A percentile compares a stretch with the other conserved stretches of the same genome.
Conservation (phyloP, 2,329 filamentous ascomycete genomes). For the Penicillium sp. region DNA sequence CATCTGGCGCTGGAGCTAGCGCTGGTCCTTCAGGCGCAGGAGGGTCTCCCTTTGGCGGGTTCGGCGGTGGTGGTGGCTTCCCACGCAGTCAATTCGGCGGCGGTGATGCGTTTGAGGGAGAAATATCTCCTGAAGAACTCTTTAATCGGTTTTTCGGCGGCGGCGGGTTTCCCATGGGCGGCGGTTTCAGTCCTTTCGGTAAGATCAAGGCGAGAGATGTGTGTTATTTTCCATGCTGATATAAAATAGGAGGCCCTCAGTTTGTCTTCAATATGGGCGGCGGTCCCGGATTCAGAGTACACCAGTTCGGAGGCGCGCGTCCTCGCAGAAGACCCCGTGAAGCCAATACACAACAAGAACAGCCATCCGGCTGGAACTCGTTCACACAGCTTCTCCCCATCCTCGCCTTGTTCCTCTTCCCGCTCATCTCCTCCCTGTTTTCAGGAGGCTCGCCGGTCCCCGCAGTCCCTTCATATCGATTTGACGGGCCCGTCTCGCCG, state of each 20-base stretch:
- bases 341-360: conserved; percentile 45
- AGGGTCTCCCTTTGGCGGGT: conserved; percentile 42
- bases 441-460: conserved; percentile 48
- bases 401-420: conserved; percentile 81
- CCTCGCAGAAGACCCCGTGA: conserved; percentile 73
- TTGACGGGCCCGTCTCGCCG: conserved; percentile 66
- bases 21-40: conserved; percentile 33
- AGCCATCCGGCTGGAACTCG: conserved; percentile 50
- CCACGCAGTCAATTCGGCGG: conserved; percentile 41
- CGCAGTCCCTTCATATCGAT: conserved; percentile 67
- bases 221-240: neutral
- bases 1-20: conserved; percentile 25
- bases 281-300: conserved; percentile 84
- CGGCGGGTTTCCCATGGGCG: conserved; percentile 46
- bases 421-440: conserved; percentile 77
- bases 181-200: conserved; percentile 64
- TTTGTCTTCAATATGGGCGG: conserved; percentile 96
- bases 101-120: conserved; percentile 72
- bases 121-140: conserved; percentile 93
- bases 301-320: conserved; percentile 82
- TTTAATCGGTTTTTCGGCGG: conserved; percentile 96
- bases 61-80: conserved; percentile 46
- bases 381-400: conserved; percentile 78
- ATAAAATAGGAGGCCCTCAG: conserved; percentile 61
- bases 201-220: conserved; percentile 28